Evolutionary conservation across 108 stramenopile species (phyloP).

Genomic region (Cyclostephanos tholiformis): DNA sequence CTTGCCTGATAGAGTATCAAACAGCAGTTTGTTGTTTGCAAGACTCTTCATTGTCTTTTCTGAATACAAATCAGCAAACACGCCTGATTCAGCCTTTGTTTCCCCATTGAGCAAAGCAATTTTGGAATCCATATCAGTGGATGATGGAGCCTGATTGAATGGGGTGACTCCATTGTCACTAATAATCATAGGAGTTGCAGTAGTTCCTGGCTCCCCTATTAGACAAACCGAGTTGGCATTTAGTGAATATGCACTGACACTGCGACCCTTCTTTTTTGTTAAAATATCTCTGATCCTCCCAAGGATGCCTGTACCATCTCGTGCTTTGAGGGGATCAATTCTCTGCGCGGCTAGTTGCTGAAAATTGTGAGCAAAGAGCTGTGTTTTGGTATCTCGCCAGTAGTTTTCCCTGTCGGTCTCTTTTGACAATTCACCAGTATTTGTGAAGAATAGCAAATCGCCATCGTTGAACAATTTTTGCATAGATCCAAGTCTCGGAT

Average conservation of each 20-base stretch:
- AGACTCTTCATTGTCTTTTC: conserved; percentile 41
- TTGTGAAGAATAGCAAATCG: conserved; percentile 69
- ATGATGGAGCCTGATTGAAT: conserved; percentile 37
- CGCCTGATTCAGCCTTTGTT: conserved; percentile 32
- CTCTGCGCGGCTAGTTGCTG: conserved; percentile 42
- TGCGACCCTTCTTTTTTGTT: conserved; percentile 30
- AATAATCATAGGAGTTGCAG: conserved; percentile 28
- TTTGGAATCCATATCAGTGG: conserved; percentile 25
- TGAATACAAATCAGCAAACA: conserved; percentile 65
- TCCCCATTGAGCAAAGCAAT: conserved; percentile 46
- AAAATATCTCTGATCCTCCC: conserved; percentile 45
- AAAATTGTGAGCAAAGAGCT: conserved; percentile 59
- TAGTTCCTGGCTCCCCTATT: conserved; percentile 28
- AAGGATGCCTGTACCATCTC: conserved; percentile 50
- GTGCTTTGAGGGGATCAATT: conserved; percentile 41
- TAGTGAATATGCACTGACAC: conserved; percentile 40
- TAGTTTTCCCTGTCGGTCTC: conserved; percentile 55
- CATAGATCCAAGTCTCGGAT: conserved; percentile 42
- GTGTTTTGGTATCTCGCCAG: conserved; percentile 38
- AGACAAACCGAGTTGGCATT: conserved; percentile 33
- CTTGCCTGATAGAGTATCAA: conserved; percentile 19
- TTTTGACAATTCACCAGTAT: conserved; percentile 66
- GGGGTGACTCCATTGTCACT: conserved; percentile 29
- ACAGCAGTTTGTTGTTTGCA: conserved; percentile 35
- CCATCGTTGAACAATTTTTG: conserved; percentile 62